Percentiles rank a stretch among this genome's conserved stretches.
Conservation (phyloP, 2,329 filamentous ascomycete genomes). For the Talaromyces rugulosus region DNA sequence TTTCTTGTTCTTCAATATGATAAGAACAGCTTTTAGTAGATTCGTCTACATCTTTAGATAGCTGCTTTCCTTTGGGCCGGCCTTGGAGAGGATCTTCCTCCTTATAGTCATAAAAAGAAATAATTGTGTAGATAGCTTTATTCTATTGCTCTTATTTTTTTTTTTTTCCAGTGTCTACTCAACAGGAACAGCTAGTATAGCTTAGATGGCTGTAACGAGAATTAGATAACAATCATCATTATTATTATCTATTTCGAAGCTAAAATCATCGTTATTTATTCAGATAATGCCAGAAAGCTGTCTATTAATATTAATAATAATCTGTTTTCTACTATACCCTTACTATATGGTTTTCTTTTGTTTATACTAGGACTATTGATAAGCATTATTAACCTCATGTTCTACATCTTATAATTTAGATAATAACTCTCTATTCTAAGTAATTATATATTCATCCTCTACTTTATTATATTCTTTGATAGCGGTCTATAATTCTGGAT, state of each 20-base stretch:
- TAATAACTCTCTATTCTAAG: constrained; percentile 8
- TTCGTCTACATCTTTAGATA: not conserved
- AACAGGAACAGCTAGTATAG: not conserved
- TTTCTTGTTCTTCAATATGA: not conserved
- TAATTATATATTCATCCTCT: constrained; percentile 5
- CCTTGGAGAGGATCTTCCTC: constrained; percentile 18
- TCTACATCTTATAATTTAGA: constrained; percentile 12
- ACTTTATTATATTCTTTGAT: constrained; percentile 12
- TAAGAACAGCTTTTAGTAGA: not conserved
- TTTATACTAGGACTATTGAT: constrained; percentile 12
- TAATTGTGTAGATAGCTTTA: not conserved
- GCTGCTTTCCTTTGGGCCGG: constrained; percentile 12
- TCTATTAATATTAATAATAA: constrained; percentile 16
- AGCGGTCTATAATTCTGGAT: constrained; percentile 16
- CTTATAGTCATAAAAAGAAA: constrained; percentile 5
- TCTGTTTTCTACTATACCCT: constrained; percentile 17
- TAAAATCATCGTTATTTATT: constrained; percentile 6
- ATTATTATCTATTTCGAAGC: not conserved
- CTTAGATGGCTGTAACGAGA: not conserved
- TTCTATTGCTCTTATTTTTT: not conserved
- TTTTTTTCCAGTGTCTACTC: constrained; percentile 4
- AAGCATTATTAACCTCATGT: constrained; percentile 14
- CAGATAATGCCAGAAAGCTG: constrained; percentile 12
- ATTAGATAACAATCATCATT: not conserved
- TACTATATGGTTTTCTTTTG: constrained; percentile 8